Evolutionary conservation across 2,329 filamentous ascomycete species (phyloP).

Genomic region (Fusarium sp.): DNA sequence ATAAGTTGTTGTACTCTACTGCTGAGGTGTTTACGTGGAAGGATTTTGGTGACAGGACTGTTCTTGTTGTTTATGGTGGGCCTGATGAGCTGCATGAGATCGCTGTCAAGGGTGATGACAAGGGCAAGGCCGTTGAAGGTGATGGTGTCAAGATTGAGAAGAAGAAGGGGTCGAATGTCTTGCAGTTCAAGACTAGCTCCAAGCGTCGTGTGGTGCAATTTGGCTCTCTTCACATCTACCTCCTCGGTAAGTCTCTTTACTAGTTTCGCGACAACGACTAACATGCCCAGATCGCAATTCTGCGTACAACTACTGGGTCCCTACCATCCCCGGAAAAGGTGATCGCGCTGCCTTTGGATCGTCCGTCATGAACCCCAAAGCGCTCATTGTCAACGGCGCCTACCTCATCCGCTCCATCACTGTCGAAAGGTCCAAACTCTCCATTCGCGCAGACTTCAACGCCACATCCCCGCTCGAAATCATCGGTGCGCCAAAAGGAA

Average conservation of each 20-base stretch:
- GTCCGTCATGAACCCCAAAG: slow-evolving; percentile 48
- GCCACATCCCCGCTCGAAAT: slow-evolving; percentile 74
- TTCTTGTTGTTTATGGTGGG: slow-evolving; percentile 73
- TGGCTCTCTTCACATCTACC: slow-evolving; percentile 56
- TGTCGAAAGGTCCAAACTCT: slow-evolving; percentile 65
- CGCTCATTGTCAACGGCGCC: slow-evolving; percentile 67
- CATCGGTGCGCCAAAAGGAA: slow-evolving; percentile 66
- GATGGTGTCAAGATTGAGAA: slow-evolving; percentile 43
- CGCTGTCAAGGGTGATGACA: slow-evolving; percentile 53
- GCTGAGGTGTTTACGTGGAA: slow-evolving; percentile 79
- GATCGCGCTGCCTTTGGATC: slow-evolving; percentile 47
- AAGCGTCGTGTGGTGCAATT: slow-evolving; percentile 49
- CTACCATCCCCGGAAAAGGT: slow-evolving; percentile 59
- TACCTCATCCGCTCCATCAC: slow-evolving; percentile 72
- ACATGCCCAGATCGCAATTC: slow-evolving; percentile 64
- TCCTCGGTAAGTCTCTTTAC: slow-evolving; percentile 45
- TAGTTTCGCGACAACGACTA: no score
- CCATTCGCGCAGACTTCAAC: slow-evolving; percentile 78
- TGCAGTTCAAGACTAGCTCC: slow-evolving; percentile 49
- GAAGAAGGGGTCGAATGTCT: slow-evolving; percentile 32
- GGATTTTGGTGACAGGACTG: slow-evolving; percentile 66
- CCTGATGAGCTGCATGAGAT: slow-evolving; percentile 72
- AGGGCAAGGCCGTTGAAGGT: slow-evolving; percentile 41
- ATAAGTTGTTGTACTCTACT: slow-evolving; percentile 72
- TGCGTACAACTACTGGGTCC: slow-evolving; percentile 76